Evolutionary conservation across 2,329 filamentous ascomycete species (phyloP).

Genomic region (Fusarium sp.): DNA sequence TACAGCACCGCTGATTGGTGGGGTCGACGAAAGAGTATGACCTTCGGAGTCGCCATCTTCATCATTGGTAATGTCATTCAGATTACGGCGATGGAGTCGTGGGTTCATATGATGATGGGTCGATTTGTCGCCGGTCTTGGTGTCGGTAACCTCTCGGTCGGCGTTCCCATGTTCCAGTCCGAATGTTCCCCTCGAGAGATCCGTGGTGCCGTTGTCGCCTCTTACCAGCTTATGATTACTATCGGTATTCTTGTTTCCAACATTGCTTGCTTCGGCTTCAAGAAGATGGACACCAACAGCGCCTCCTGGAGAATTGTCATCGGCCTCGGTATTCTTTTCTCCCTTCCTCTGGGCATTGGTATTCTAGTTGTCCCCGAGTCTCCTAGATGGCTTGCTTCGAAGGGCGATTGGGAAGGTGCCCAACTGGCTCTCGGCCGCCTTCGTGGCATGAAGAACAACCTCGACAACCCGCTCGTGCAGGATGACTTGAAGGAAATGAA

Average conservation of each 20-base stretch:
- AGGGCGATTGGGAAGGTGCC: slow-evolving; percentile 63
- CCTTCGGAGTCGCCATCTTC: slow-evolving; percentile 69
- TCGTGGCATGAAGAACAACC: slow-evolving; percentile 65
- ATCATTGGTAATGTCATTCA: slow-evolving; percentile 77
- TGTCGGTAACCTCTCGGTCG: slow-evolving; percentile 76
- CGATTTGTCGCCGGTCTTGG: slow-evolving; percentile 78
- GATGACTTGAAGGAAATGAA: slow-evolving; percentile 69
- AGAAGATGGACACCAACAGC: slow-evolving; percentile 58
- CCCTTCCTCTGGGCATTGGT: slow-evolving; percentile 67
- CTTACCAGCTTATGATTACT: slow-evolving; percentile 83
- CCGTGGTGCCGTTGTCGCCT: slow-evolving; percentile 75
- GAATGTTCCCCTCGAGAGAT: slow-evolving; percentile 75
- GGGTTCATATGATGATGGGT: slow-evolving; percentile 78
- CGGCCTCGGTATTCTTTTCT: slow-evolving; percentile 68
- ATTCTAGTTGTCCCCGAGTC: slow-evolving; percentile 70
- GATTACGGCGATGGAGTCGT: slow-evolving; percentile 70
- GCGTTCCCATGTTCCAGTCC: slow-evolving; percentile 78
- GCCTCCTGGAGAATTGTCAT: slow-evolving; percentile 76
- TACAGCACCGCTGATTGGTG: slow-evolving; percentile 68
- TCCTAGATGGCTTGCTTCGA: slow-evolving; percentile 69
- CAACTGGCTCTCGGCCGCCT: slow-evolving; percentile 68
- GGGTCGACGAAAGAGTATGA: slow-evolving; percentile 70
- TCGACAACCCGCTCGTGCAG: slow-evolving; percentile 62
- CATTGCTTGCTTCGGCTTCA: slow-evolving; percentile 68
- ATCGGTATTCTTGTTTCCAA: slow-evolving; percentile 75